These are phyloP conservation scores for Diaporthe caulivora DNA, from an alignment of 2,329 filamentous ascomycete species.

Conservation along the genomic window DNA sequence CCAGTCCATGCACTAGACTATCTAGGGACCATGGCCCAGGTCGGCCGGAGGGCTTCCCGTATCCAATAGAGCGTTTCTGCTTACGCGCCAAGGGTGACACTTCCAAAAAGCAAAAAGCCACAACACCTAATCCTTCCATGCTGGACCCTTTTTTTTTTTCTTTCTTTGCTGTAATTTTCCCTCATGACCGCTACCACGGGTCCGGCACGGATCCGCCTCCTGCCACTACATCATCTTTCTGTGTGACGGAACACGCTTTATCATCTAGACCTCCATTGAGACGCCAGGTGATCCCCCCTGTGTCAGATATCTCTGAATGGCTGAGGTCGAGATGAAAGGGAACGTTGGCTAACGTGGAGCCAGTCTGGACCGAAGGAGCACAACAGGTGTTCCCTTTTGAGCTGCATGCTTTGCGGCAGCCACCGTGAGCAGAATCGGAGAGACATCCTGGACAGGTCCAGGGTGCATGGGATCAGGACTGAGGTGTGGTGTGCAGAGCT, in stretches of 20 bases:
- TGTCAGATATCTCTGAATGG: neutral
- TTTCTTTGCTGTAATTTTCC: neutral
- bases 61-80: constrained; percentile 24
- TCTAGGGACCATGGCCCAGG: neutral
- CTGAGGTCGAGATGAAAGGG: neutral
- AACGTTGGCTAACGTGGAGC: neutral
- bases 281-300: neutral
- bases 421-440: neutral
- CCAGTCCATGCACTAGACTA: neutral
- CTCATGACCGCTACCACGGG: neutral
- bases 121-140: neutral
- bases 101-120: neutral
- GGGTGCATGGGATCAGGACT: neutral
- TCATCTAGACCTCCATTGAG: neutral
- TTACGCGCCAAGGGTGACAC: neutral
- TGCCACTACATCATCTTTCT: neutral
- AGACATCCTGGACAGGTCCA: neutral
- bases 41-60: neutral
- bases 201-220: neutral
- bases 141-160: neutral
- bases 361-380: neutral
- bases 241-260: neutral
- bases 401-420: constrained; percentile 4
- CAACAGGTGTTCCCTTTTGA: neutral
- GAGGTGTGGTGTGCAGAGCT: neutral